Percentiles rank a stretch among this genome's conserved stretches.
Conservation (phyloP, 1,139 yeast species). For the Zygoascus sp. region DNA sequence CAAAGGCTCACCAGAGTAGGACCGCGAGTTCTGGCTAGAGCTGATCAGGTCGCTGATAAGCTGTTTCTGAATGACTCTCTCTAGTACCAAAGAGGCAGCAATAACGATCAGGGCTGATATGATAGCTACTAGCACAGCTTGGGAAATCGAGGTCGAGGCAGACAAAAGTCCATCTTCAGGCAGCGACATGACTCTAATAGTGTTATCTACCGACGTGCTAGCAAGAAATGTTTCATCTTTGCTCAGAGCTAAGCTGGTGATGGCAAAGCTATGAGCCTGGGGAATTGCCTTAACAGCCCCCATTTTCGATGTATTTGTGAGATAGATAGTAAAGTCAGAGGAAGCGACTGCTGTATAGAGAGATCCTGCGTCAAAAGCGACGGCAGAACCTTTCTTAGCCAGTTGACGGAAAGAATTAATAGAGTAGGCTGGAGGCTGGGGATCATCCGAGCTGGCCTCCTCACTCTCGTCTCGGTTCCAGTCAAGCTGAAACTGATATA, state of each 20-base stretch:
- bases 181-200: slow-evolving; percentile 57
- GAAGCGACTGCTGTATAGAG: slow-evolving; percentile 68
- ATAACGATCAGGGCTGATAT: slow-evolving; percentile 45
- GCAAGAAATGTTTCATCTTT: slow-evolving; percentile 67
- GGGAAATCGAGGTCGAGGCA: slow-evolving; percentile 39
- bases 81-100: slow-evolving; percentile 31
- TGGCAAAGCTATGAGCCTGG: slow-evolving; percentile 73
- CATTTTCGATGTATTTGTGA: slow-evolving; percentile 50
- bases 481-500: slow-evolving; percentile 40
- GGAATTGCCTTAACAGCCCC: slow-evolving; percentile 45
- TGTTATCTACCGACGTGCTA: slow-evolving; percentile 76
- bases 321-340: slow-evolving; percentile 62
- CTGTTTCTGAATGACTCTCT: slow-evolving; percentile 11
- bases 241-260: slow-evolving; percentile 68
- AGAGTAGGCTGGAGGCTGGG: slow-evolving; percentile 3
- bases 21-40: background rate
- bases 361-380: slow-evolving; percentile 58
- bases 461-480: slow-evolving; percentile 1
- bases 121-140: slow-evolving; percentile 45
- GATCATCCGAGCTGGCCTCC: background rate
- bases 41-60: slow-evolving; percentile 8
- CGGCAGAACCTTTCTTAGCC: slow-evolving; percentile 10
- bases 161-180: slow-evolving; percentile 44
- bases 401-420: background rate
- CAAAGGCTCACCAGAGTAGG: background rate